phyloP scores from a whole-genome alignment of 2,329 filamentous ascomycete genomes.

The Ploettnerulaceae sp. region DNA sequence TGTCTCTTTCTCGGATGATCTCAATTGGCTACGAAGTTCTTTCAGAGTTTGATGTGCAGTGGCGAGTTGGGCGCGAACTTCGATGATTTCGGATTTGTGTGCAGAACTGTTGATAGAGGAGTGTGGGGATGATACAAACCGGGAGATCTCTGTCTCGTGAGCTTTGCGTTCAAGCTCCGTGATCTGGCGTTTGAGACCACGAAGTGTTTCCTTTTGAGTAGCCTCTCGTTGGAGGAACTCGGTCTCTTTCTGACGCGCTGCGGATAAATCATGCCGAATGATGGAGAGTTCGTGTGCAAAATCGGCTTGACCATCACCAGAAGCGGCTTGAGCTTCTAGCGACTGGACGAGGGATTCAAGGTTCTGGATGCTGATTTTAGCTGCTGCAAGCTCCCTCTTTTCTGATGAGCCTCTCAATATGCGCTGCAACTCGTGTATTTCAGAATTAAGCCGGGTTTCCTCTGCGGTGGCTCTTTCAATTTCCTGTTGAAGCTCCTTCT shows the following conservation, averaged over 20 bases:
- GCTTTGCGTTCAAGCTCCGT: constrained; percentile 62
- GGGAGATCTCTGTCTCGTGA: constrained; percentile 57
- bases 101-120: constrained; percentile 48
- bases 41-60: constrained; percentile 55
- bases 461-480: constrained; percentile 62
- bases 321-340: constrained; percentile 38
- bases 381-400: constrained; percentile 41
- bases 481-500: constrained; percentile 61
- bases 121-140: constrained; percentile 41
- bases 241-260: constrained; percentile 60
- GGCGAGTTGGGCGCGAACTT: constrained; percentile 56
- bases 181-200: constrained; percentile 59
- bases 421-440: constrained; percentile 49
- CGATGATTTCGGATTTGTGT: constrained; percentile 51
- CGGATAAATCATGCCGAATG: constrained; percentile 58
- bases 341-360: constrained; percentile 53
- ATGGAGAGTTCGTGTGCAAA: constrained; percentile 51
- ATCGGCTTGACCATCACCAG: constrained; percentile 39
- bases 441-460: constrained; percentile 55
- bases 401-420: constrained; percentile 32
- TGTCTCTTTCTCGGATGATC: constrained; percentile 42
- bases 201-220: constrained; percentile 56
- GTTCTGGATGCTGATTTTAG: constrained; percentile 59
- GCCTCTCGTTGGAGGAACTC: constrained; percentile 61
- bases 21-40: constrained; percentile 48